A percentile compares a stretch with the other conserved stretches of the same genome.
Conservation (phyloP, 129 eudicot genomes). For the Chrysanthemum lavandulifolium region DNA sequence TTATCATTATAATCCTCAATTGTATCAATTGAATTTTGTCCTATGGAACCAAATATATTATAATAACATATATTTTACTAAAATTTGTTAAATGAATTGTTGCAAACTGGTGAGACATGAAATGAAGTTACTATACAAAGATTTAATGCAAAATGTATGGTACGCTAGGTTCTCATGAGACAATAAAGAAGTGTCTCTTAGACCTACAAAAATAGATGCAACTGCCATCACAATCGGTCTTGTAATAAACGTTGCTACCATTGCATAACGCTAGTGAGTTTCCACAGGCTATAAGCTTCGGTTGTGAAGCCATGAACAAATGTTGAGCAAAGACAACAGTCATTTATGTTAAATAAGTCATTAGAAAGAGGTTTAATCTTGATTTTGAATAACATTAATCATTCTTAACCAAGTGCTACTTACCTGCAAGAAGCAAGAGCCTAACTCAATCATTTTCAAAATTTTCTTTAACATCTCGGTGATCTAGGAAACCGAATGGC, state of each 20-base stretch:
- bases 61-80: too few relatives aligned
- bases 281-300: conserved; percentile 50
- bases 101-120: too few relatives aligned
- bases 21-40: too few relatives aligned
- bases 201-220: conserved; percentile 57
- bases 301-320: conserved; percentile 62
- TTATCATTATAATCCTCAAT: too few relatives aligned
- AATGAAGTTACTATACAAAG: too few relatives aligned
- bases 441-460: conserved; percentile 49
- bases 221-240: conserved; percentile 55
- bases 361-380: not conserved
- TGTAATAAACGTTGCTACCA: conserved; percentile 24
- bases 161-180: too few relatives aligned
- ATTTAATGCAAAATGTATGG: too few relatives aligned
- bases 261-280: conserved; percentile 42
- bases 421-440: conserved; percentile 54
- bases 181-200: conserved; percentile 26
- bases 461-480: conserved; percentile 30
- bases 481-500: conserved; percentile 23
- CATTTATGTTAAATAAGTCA: not conserved
- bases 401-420: not conserved
- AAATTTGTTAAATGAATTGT: too few relatives aligned
- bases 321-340: conserved; percentile 29
- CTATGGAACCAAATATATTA: too few relatives aligned
- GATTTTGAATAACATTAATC: not conserved